phyloP scores from a whole-genome alignment of 345 rosid species.

The Eucalyptus dawsonii region DNA sequence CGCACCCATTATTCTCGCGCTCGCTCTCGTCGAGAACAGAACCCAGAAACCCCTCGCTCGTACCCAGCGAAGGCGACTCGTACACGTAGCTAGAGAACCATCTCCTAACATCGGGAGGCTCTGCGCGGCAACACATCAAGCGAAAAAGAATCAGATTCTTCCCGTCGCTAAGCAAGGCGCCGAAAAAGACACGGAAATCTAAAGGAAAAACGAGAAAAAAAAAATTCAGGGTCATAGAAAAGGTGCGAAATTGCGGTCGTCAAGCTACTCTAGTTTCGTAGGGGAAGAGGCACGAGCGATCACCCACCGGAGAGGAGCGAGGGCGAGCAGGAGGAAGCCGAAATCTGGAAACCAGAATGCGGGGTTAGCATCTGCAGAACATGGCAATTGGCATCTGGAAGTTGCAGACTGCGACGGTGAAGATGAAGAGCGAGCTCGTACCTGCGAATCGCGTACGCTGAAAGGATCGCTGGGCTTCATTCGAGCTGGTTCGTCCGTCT shows the following conservation, averaged over 20 bases:
- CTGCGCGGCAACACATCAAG: neutral
- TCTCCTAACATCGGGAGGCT: constrained; percentile 48
- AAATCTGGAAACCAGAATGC: neutral
- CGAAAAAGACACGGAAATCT: neutral
- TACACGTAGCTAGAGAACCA: constrained; percentile 57
- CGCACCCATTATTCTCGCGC: neutral
- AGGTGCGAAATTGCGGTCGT: neutral
- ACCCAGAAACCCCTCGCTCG: constrained; percentile 5
- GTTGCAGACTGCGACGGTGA: neutral
- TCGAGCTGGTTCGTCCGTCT: neutral
- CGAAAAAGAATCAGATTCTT: neutral
- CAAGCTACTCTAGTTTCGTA: neutral
- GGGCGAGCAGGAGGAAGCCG: neutral
- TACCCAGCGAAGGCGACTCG: constrained; percentile 30
- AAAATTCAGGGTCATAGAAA: neutral
- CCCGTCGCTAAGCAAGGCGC: neutral
- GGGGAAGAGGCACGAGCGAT: neutral
- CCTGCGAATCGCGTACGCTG: neutral
- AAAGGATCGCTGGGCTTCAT: neutral
- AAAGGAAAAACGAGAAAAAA: neutral
- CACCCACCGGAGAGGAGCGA: neutral
- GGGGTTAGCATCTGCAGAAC: neutral
- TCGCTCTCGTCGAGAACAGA: neutral
- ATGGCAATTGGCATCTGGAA: neutral
- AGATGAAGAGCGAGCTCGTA: neutral